phyloP scores from a whole-genome alignment of 169 alveolate genomes.

The Theileria orientalis region DNA sequence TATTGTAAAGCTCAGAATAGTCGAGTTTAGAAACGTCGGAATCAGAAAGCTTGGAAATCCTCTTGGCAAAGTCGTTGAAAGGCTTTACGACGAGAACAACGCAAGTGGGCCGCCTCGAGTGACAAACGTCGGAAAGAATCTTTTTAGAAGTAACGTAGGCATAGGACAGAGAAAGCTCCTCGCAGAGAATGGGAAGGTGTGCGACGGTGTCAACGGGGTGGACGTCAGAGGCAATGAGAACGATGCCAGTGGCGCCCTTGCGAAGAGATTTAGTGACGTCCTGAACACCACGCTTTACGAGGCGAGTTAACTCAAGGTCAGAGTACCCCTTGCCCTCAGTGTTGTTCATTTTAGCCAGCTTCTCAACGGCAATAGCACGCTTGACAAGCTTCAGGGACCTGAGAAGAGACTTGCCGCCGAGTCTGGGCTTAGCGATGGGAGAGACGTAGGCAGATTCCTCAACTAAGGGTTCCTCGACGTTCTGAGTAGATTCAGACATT shows the following conservation, averaged over 20 bases:
- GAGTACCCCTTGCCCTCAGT: slow-evolving; percentile 22
- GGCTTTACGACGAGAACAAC: slow-evolving; percentile 86
- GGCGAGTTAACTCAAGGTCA: slow-evolving; percentile 62
- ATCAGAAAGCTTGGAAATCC: slow-evolving; percentile 24
- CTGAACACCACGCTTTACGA: slow-evolving; percentile 90
- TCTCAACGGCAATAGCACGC: slow-evolving; percentile 73
- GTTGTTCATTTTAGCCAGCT: slow-evolving; percentile 54
- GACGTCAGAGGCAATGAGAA: slow-evolving; percentile 93
- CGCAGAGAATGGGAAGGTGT: slow-evolving; percentile 95
- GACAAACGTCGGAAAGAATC: slow-evolving; percentile 90
- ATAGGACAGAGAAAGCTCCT: slow-evolving; percentile 88
- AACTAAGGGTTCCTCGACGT: not conserved
- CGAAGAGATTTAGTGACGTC: slow-evolving; percentile 94
- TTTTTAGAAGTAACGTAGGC: slow-evolving; percentile 89
- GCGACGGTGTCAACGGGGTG: slow-evolving; percentile 94
- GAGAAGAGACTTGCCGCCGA: slow-evolving; percentile 83
- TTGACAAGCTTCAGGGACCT: slow-evolving; percentile 85
- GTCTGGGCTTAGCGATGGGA: slow-evolving; percentile 92
- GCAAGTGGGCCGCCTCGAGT: slow-evolving; percentile 93
- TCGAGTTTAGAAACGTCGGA: slow-evolving; percentile 46
- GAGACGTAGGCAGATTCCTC: slow-evolving; percentile 76
- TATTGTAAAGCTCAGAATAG: slow-evolving; percentile 64
- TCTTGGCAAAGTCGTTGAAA: slow-evolving; percentile 34
- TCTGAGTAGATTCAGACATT: slow-evolving; percentile 20
- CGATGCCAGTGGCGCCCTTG: slow-evolving; percentile 88